These are phyloP conservation scores for Amanita phalloides DNA, from an alignment of 768 basidiomycete genomes.

Conservation along the genomic window DNA sequence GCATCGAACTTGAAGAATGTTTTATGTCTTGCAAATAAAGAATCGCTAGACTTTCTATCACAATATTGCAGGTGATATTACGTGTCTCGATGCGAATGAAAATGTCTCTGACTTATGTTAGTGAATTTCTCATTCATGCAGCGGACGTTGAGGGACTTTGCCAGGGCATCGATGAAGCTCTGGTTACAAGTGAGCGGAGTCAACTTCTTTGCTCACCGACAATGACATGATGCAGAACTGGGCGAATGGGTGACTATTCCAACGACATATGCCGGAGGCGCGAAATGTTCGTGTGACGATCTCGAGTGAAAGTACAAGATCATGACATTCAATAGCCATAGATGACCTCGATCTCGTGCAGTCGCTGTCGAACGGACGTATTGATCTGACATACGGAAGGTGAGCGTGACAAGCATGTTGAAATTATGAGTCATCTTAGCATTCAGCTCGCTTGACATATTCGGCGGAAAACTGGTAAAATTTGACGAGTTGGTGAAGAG, in stretches of 20 bases:
- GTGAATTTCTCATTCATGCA: conserved; percentile 92
- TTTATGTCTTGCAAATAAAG: conserved; percentile 25
- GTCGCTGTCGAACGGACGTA: conserved; percentile 66
- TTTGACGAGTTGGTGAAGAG: conserved; percentile 10
- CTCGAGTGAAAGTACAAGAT: too few species aligned
- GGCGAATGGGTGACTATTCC: conserved; percentile 90
- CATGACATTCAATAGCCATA: conserved; percentile 39
- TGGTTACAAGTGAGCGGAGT: conserved; percentile 58
- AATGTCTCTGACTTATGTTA: conserved; percentile 16
- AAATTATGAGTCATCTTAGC: neutral
- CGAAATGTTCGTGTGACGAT: conserved; percentile 50
- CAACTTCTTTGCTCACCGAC: neutral
- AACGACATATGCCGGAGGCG: conserved; percentile 95
- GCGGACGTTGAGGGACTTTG: conserved; percentile 99
- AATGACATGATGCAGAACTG: conserved; percentile 40
- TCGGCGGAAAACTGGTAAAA: conserved; percentile 35
- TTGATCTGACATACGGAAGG: conserved; percentile 86
- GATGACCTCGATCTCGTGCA: conserved; percentile 77
- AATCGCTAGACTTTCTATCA: conserved; percentile 66
- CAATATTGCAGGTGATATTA: conserved; percentile 63
- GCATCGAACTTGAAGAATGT: neutral
- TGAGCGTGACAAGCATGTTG: conserved; percentile 14
- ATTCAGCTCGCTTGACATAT: conserved; percentile 41
- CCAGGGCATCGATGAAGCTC: conserved; percentile 86
- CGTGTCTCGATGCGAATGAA: neutral